Evolutionary conservation across 495 filamentous ascomycete species (phyloP).

Genomic region (Aspergillus kassunensis): DNA sequence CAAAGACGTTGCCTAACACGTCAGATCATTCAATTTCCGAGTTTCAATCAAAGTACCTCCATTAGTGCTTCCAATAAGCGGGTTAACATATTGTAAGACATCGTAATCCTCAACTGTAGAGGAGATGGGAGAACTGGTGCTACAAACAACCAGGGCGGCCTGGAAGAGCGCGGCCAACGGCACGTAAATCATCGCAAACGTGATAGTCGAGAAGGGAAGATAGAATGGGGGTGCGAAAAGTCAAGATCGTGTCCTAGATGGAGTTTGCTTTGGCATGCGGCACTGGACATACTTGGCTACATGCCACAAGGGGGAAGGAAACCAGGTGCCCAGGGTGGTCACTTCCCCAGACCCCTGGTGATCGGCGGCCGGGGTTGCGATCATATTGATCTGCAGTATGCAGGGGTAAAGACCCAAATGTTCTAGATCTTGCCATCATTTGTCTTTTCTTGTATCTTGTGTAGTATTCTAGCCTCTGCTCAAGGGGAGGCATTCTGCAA

Average conservation of each 20-base stretch:
- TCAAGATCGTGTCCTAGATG: neutral
- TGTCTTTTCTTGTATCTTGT: neutral
- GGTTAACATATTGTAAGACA: slow-evolving; percentile 49
- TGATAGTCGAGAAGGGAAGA: neutral
- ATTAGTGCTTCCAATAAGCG: slow-evolving; percentile 57
- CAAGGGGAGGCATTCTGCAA: too few relatives aligned
- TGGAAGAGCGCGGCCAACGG: slow-evolving; percentile 17
- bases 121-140: slow-evolving; percentile 10
- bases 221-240: neutral
- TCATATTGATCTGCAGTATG: slow-evolving; percentile 1
- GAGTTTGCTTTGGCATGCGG: slow-evolving; percentile 15
- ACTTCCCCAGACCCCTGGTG: slow-evolving; percentile 8
- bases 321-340: neutral
- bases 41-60: slow-evolving; percentile 42
- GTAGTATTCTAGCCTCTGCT: too few relatives aligned
- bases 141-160: slow-evolving; percentile 15
- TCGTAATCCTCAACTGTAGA: slow-evolving; percentile 31
- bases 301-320: slow-evolving; percentile 10
- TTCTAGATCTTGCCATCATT: too few relatives aligned
- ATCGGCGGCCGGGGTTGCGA: neutral
- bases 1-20: slow-evolving; percentile 59
- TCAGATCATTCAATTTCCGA: neutral
- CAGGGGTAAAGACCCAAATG: too few relatives aligned
- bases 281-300: too few relatives aligned
- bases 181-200: slow-evolving; percentile 7